Percentiles rank a stretch among this genome's conserved stretches.
Evolutionary conservation across 352 stramenopile genomes (phyloP).

Genomic region (Phytophthora tentaculata): DNA sequence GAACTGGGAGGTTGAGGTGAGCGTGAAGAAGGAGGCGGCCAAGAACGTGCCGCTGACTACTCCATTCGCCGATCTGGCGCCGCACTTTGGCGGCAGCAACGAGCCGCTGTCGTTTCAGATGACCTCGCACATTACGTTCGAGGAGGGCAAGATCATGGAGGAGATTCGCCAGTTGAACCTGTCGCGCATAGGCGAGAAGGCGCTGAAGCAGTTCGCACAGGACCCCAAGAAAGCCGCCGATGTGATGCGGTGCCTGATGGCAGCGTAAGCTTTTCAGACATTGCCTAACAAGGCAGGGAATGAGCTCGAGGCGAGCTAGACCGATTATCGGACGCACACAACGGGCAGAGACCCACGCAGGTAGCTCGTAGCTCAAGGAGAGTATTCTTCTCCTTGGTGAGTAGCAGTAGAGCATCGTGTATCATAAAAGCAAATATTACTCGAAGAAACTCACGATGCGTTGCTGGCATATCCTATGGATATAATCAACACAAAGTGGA

Average conservation of each 20-base stretch:
- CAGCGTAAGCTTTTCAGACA: slow-evolving; percentile 24
- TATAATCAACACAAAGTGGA: no score
- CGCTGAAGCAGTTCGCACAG: slow-evolving; percentile 55
- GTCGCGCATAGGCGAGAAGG: slow-evolving; percentile 58
- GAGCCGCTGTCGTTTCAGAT: slow-evolving; percentile 77
- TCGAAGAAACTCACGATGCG: slow-evolving; percentile 25
- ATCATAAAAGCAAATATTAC: slow-evolving; percentile 50
- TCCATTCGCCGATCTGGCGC: slow-evolving; percentile 66
- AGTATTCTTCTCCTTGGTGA: slow-evolving; percentile 36
- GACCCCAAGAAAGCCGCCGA: slow-evolving; percentile 64
- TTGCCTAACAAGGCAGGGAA: slow-evolving; percentile 15
- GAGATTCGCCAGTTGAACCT: slow-evolving; percentile 83
- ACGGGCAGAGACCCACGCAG: slow-evolving; percentile 29
- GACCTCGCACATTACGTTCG: slow-evolving; percentile 82
- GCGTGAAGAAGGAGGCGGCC: slow-evolving; percentile 53
- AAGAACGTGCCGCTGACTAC: slow-evolving; percentile 65
- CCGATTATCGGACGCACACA: slow-evolving; percentile 32
- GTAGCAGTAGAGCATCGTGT: slow-evolving; percentile 51
- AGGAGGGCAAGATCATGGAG: slow-evolving; percentile 78
- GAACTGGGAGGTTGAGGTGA: slow-evolving; percentile 74
- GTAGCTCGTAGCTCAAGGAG: slow-evolving; percentile 40
- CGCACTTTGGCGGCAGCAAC: slow-evolving; percentile 45
- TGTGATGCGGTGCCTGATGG: slow-evolving; percentile 57
- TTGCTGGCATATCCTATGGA: background rate
- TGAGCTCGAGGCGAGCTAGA: slow-evolving; percentile 28